Base-by-base conservation (phyloP, 176 grass and related monocot genomes). In the Canna indica region DNA sequence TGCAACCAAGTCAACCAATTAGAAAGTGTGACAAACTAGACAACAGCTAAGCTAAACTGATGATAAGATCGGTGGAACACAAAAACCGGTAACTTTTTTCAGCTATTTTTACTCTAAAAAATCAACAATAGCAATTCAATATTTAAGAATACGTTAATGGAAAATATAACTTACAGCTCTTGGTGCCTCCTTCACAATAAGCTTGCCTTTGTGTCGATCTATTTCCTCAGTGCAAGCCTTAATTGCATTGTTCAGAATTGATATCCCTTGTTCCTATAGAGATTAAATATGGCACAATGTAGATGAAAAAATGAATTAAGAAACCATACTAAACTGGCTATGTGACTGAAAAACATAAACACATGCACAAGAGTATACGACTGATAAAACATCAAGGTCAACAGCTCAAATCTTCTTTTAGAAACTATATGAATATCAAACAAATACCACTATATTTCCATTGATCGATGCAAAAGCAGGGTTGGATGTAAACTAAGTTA, bases 81-180 rank as follows among this genome's bases (percentile, higher is more conserved):
- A 44, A 44, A 11, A 44, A 44, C 41, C 41, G 13, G 41, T 7
- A 44, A 44, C 7, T 44, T 7, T 44, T 10, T 11, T 44, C 41
- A 10, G 7, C 2, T 44, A 0, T 27, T 10, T 25, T 58, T 8
- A 58, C 7, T 26, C 25, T 24, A 9, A 25, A 4, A 26, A n/a
- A n/a, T 50, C 20, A 50, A 50, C 47, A 48, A 11, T 15, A 22
- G 25, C n/a, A 25, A n/a, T 26, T 58, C 25, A 58, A 58, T 36
- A 15, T 36, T 3, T 13, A 29, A 41, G 14, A 47, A 71, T 11
- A 53, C 11, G 7, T 24, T 36, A 67, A 20, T 53, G 27, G 18
- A 14, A 41, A 67, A 67, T 68, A 28, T 38, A 29, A 76, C 74
- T 76, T 53, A 76, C 74, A 76, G 74, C 74, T 76, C 74, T 76